These are phyloP conservation scores for Omphalea diandra DNA, from an alignment of 441 rosid genomes.

Conservation along the genomic window DNA sequence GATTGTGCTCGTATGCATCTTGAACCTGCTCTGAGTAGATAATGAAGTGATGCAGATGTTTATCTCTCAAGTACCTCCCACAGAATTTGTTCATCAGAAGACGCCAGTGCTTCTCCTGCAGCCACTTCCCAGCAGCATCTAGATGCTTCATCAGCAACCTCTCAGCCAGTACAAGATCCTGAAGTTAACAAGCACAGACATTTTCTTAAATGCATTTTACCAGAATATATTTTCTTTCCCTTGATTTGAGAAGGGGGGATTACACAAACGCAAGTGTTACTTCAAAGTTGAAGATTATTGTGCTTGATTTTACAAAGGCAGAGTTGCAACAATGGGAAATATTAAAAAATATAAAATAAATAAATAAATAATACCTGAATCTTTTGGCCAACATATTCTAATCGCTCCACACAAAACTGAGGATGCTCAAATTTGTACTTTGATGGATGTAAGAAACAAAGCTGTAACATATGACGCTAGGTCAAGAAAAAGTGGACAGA, in stretches of 20 bases:
- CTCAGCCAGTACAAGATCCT: slow-evolving; percentile 95
- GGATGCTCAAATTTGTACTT: slow-evolving; percentile 92
- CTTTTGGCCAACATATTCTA: slow-evolving; percentile 94
- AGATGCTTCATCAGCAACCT: slow-evolving; percentile 87
- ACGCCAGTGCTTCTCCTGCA: slow-evolving; percentile 85
- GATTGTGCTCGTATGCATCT: slow-evolving; percentile 74
- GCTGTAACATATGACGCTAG: slow-evolving; percentile 45
- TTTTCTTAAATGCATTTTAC: slow-evolving; percentile 2
- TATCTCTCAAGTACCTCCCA: slow-evolving; percentile 77
- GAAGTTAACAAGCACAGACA: slow-evolving; percentile 4
- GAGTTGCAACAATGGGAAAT: background rate
- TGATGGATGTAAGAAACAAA: slow-evolving; percentile 95
- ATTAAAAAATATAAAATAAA: background rate
- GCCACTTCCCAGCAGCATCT: slow-evolving; percentile 91
- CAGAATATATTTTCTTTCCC: background rate
- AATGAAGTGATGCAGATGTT: slow-evolving; percentile 60
- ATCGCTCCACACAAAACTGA: slow-evolving; percentile 79
- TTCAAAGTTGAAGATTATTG: background rate
- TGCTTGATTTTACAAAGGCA: background rate
- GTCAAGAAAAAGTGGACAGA: slow-evolving; percentile 19
- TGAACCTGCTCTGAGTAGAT: slow-evolving; percentile 71
- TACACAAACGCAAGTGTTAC: no score
- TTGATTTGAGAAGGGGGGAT: background rate
- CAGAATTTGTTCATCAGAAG: slow-evolving; percentile 90
- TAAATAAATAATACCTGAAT: slow-evolving; percentile 63